These are phyloP conservation scores for Narthecium ossifragum DNA, from an alignment of 106 monocot species.

Conservation along the genomic window DNA sequence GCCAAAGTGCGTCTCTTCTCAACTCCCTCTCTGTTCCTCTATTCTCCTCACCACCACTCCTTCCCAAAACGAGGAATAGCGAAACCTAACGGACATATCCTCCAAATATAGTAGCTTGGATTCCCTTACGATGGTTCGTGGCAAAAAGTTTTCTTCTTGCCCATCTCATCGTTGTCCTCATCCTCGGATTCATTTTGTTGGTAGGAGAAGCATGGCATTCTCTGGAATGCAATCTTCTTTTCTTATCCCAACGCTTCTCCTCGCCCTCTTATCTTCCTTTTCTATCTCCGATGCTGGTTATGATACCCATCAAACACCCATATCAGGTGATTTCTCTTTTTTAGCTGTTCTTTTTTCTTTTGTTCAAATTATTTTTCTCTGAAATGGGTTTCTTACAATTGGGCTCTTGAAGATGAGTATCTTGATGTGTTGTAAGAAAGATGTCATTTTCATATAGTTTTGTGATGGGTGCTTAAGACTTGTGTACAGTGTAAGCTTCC, in stretches of 20 bases:
- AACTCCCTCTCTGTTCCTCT: too few relatives aligned
- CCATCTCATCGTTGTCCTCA: too few relatives aligned
- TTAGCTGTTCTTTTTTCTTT: not conserved
- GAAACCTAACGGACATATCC: too few relatives aligned
- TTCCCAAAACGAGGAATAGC: too few relatives aligned
- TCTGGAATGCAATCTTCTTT: not conserved
- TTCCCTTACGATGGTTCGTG: too few relatives aligned
- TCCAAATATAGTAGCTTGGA: too few relatives aligned
- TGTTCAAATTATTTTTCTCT: not conserved
- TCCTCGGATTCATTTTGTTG: too few relatives aligned
- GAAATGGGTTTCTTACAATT: not conserved
- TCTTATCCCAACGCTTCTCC: not conserved
- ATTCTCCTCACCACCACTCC: too few relatives aligned
- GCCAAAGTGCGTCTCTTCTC: too few relatives aligned
- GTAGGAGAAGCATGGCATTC: slow-evolving; percentile 4
- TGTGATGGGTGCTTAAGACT: not conserved
- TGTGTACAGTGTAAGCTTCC: not conserved
- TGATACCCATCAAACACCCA: not conserved
- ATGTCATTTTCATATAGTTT: not conserved
- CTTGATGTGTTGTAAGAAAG: not conserved
- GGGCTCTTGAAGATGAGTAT: not conserved
- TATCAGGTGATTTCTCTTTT: slow-evolving; percentile 1
- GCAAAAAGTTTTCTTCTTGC: too few relatives aligned
- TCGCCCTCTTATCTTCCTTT: not conserved
- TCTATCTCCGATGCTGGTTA: not conserved